Evolutionary conservation across 1,284 basidiomycete genomes (phyloP), one percentile per base, ranked within the genome.

Genomic region (Papiliotrema flavescens): DNA sequence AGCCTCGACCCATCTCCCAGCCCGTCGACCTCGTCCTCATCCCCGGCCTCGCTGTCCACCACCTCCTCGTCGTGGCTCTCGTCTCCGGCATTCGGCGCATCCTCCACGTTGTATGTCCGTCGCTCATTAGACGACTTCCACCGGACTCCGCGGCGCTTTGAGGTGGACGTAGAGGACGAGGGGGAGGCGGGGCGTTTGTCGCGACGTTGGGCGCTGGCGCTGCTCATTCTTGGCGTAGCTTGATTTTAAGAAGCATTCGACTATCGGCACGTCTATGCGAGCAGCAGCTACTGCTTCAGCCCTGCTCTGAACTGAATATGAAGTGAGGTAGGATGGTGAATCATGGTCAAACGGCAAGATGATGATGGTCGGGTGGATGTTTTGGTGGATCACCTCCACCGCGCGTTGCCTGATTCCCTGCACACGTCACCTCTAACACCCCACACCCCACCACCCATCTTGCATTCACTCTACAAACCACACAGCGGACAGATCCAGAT

Each of bases 1-100:
- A 64, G 26, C 36, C 15, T 39, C 36, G 47, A 44, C 39, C 39
- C 22, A 44, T 37, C 39, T 20, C 19, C 39, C 43, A 23, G 4
- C 39, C 9, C n/a, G 17, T 23, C 20, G 17, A 19, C 45, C 39
- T 53, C 34, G 35, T 46, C 43, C 6, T 40, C 41, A n/a, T 55
- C n/a, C 28, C 50, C 35, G 6, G 28, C 28, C 6, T 32, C 28
- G 11, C 6, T 32, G 28, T 32, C 28, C 28, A 11, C 6, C 5
- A 32, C 11, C 28, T 32, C 6, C 28, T 32, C 28, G 5, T 32
- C 28, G 28, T 6, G 5, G 28, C 28, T 32, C 6, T 5, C 11
- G 28, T 32, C 43, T 44, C 24, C 48, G 47, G 37, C 41, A 35
- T 17, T 15, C 20, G 9, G 9, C 15, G 23, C 35, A 15, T 13